Conservation (phyloP, 352 stramenopile genomes). For the Thraustotheca clavata region DNA sequence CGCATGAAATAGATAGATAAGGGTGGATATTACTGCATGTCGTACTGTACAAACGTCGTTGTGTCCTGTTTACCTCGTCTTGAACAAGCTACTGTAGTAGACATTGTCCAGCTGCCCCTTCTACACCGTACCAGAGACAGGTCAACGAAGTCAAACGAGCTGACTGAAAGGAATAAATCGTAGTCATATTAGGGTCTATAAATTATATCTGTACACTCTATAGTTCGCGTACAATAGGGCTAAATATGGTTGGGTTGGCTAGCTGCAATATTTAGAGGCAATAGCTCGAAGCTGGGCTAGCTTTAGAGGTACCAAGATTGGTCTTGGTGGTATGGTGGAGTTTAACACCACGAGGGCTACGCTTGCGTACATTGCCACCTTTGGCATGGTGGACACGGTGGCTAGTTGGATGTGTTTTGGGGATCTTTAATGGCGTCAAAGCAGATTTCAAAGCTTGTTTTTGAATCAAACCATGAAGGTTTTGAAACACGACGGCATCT, state of each 20-base stretch:
- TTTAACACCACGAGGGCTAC: background rate
- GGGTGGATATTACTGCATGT: background rate
- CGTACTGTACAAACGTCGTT: background rate
- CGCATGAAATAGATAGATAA: too few species aligned
- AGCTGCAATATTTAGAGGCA: background rate
- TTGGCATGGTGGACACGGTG: background rate
- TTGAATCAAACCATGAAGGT: background rate
- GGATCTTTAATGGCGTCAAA: background rate
- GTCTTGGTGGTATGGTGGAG: background rate
- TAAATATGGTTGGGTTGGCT: too few species aligned
- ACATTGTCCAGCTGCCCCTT: conserved; percentile 5
- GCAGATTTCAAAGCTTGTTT: background rate
- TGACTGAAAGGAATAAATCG: background rate
- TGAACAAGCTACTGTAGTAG: background rate
- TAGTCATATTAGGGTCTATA: conserved; percentile 12
- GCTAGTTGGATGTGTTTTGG: background rate
- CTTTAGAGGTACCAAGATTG: background rate
- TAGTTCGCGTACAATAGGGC: background rate
- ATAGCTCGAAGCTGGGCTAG: background rate
- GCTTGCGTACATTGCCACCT: background rate
- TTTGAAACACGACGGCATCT: conserved; percentile 4
- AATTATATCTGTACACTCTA: conserved; percentile 8
- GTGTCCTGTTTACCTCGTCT: background rate
- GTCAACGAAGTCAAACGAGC: background rate
- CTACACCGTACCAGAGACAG: background rate